Conservation (phyloP, 345 rosid genomes). For the Syzygium oleosum region DNA sequence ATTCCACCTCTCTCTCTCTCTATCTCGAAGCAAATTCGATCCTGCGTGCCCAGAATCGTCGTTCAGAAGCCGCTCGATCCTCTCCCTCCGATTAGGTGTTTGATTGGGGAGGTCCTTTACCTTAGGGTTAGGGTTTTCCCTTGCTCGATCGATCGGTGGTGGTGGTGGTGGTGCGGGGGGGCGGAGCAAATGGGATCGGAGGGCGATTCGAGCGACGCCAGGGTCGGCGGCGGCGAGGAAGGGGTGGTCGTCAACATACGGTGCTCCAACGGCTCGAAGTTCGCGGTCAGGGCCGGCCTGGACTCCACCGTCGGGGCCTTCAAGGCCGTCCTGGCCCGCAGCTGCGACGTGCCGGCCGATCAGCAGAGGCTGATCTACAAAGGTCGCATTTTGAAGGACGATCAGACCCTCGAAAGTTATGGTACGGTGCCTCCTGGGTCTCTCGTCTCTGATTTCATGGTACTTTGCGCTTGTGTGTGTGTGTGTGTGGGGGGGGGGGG, state of each 20-base stretch:
- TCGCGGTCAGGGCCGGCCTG: constrained; percentile 33
- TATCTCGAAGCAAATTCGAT: background rate
- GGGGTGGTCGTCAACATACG: constrained; percentile 42
- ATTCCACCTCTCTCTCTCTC: background rate
- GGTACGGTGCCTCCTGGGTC: constrained; percentile 18
- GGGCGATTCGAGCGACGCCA: constrained; percentile 58
- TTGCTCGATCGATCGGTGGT: background rate
- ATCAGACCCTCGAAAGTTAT: constrained; percentile 62
- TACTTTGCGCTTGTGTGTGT: background rate
- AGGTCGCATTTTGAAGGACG: constrained; percentile 83
- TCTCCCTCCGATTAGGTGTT: background rate
- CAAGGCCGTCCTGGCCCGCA: constrained; percentile 51
- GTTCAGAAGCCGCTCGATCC: background rate
- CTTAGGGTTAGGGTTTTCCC: constrained; percentile 9
- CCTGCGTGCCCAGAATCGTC: background rate
- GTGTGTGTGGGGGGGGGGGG: background rate
- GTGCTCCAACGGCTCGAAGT: constrained; percentile 61
- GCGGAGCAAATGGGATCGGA: constrained; percentile 33
- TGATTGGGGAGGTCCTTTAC: background rate
- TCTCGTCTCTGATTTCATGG: background rate
- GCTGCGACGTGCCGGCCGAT: constrained; percentile 61
- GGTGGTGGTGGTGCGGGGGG: background rate
- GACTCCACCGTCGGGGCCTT: constrained; percentile 53
- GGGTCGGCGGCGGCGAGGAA: constrained; percentile 16
- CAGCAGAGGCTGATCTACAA: constrained; percentile 81